These are phyloP conservation scores for Lasiodiplodia sp. DNA, from an alignment of 2,329 filamentous ascomycete species.

Conservation along the genomic window DNA sequence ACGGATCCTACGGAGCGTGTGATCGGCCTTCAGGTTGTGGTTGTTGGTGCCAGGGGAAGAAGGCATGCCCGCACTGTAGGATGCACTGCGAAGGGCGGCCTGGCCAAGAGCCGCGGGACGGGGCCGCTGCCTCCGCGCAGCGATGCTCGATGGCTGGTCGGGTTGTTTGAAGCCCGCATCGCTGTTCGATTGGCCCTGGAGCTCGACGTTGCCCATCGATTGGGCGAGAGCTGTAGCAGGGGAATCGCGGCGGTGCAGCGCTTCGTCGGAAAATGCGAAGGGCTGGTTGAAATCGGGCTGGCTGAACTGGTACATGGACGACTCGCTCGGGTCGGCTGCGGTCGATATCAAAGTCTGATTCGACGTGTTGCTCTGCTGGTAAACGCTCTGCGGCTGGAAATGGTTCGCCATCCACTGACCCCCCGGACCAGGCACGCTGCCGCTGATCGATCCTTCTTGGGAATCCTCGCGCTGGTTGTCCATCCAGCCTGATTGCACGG, in stretches of 20 bases:
- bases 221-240: slow-evolving; percentile 49
- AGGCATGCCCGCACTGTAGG: slow-evolving; percentile 50
- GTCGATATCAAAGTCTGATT: slow-evolving; percentile 44
- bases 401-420: slow-evolving; percentile 32
- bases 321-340: slow-evolving; percentile 40
- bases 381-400: slow-evolving; percentile 42
- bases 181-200: slow-evolving; percentile 39
- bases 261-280: slow-evolving; percentile 42
- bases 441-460: slow-evolving; percentile 20
- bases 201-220: slow-evolving; percentile 49
- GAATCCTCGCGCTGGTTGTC: slow-evolving; percentile 41
- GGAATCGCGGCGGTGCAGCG: slow-evolving; percentile 45
- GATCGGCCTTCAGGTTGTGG: slow-evolving; percentile 38
- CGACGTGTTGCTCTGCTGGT: slow-evolving; percentile 47
- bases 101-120: slow-evolving; percentile 50
- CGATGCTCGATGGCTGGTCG: slow-evolving; percentile 49
- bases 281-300: slow-evolving; percentile 43
- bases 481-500: slow-evolving; percentile 47
- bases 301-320: slow-evolving; percentile 40
- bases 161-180: slow-evolving; percentile 47
- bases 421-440: slow-evolving; percentile 10
- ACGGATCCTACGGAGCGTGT: slow-evolving; percentile 55
- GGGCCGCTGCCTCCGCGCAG: slow-evolving; percentile 48
- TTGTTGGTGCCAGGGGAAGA: slow-evolving; percentile 45
- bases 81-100: slow-evolving; percentile 50